Conservation (phyloP, 768 basidiomycete species). For the Rhizopogon sp. region DNA sequence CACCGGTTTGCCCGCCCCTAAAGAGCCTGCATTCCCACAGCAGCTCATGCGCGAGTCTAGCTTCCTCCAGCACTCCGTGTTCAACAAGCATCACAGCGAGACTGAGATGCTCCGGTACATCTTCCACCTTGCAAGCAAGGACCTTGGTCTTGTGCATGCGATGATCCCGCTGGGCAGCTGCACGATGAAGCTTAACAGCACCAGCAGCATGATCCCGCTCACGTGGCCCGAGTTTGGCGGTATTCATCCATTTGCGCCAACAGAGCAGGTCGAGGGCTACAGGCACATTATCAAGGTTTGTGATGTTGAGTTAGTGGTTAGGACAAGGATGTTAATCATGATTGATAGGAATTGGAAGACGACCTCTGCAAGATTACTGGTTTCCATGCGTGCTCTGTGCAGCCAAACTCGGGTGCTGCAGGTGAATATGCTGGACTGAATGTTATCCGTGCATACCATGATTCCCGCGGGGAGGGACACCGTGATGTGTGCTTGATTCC, state of each 20-base stretch:
- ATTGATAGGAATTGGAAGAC: constrained; percentile 75
- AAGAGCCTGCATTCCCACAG: constrained; percentile 42
- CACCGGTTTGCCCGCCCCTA: constrained; percentile 41
- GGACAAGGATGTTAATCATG: constrained; percentile 6
- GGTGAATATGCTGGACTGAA: constrained; percentile 97
- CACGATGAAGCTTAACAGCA: constrained; percentile 98
- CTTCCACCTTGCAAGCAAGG: constrained; percentile 89
- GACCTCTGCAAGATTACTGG: constrained; percentile 95
- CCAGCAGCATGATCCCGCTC: constrained; percentile 94
- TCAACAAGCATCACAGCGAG: constrained; percentile 96
- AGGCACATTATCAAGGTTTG: constrained; percentile 68
- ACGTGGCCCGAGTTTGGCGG: constrained; percentile 90
- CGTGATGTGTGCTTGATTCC: constrained; percentile 93
- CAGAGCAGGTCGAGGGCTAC: constrained; percentile 88
- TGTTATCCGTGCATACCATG: constrained; percentile 92
- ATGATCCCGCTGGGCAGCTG: constrained; percentile 97
- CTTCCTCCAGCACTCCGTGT: constrained; percentile 83
- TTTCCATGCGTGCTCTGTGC: constrained; percentile 94
- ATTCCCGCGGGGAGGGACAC: constrained; percentile 78
- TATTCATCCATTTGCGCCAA: constrained; percentile 91
- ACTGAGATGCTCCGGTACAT: constrained; percentile 99
- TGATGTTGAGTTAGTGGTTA: background rate
- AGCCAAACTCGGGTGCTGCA: constrained; percentile 97
- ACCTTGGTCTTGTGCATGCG: constrained; percentile 89
- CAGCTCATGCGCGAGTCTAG: constrained; percentile 55